These are phyloP conservation scores for Colletotrichum neosansevieriae DNA, from an alignment of 2,329 filamentous ascomycete genomes.

Conservation along the genomic window DNA sequence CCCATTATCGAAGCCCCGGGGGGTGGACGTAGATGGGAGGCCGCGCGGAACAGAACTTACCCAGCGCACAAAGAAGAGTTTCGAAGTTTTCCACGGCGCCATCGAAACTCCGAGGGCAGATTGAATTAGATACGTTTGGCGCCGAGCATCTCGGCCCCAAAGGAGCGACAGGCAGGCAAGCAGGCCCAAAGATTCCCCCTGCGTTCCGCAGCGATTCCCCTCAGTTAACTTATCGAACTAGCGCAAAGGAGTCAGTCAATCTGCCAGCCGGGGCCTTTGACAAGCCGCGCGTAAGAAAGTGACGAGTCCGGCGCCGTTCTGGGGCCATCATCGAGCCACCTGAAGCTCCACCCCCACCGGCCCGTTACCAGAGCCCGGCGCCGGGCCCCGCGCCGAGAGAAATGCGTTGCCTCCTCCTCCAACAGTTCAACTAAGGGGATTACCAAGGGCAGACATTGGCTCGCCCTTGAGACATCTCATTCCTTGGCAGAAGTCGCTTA, in stretches of 20 bases:
- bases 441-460: conserved; percentile 3
- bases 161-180: neutral
- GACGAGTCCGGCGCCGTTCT: conserved; percentile 35
- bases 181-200: conserved; percentile 1
- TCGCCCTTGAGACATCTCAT: neutral
- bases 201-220: neutral
- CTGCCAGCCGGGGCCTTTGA: neutral
- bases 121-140: conserved; percentile 14
- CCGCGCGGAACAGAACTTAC: conserved; percentile 19
- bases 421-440: neutral
- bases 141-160: conserved; percentile 27
- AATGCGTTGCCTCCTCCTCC: neutral
- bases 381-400: conserved; percentile 20
- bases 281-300: conserved; percentile 22
- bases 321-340: conserved; percentile 32
- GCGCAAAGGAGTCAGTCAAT: conserved; percentile 1
- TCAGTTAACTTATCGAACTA: neutral
- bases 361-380: conserved; percentile 17
- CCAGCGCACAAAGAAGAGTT: neutral
- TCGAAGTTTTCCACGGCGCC: neutral
- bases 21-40: conserved; percentile 6
- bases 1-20: neutral
- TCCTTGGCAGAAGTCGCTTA: conserved; percentile 8
- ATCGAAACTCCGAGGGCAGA: conserved; percentile 16
- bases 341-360: conserved; percentile 25